These are phyloP conservation scores for Parachaetomium inaequale DNA, from an alignment of 495 filamentous ascomycete genomes.

Conservation along the genomic window DNA sequence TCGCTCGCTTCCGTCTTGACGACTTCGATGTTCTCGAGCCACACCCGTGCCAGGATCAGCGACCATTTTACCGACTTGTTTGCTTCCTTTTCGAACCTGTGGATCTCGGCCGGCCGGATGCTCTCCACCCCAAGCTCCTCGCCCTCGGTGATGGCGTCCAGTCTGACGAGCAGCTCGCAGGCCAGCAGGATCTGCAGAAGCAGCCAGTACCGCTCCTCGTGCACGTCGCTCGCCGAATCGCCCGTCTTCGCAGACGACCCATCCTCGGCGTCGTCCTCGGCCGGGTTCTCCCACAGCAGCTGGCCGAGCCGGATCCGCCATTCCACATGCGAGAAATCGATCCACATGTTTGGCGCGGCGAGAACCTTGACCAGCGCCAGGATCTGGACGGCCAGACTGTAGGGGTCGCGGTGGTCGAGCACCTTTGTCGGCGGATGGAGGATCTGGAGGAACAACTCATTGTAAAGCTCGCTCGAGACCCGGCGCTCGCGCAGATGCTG, in stretches of 20 bases:
- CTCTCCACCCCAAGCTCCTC: slow-evolving; percentile 47
- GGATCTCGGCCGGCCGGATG: slow-evolving; percentile 57
- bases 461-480: slow-evolving; percentile 52
- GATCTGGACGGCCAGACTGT: slow-evolving; percentile 58
- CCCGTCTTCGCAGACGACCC: slow-evolving; percentile 38
- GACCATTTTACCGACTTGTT: slow-evolving; percentile 76
- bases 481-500: slow-evolving; percentile 37
- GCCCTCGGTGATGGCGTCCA: slow-evolving; percentile 66
- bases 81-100: slow-evolving; percentile 60
- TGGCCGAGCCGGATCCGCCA: slow-evolving; percentile 81
- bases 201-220: slow-evolving; percentile 66
- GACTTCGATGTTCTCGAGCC: slow-evolving; percentile 68
- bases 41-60: slow-evolving; percentile 66
- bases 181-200: slow-evolving; percentile 75
- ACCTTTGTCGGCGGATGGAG: slow-evolving; percentile 56
- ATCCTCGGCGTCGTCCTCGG: slow-evolving; percentile 51
- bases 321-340: slow-evolving; percentile 73
- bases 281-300: slow-evolving; percentile 66
- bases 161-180: slow-evolving; percentile 70
- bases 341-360: slow-evolving; percentile 59
- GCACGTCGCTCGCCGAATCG: slow-evolving; percentile 42
- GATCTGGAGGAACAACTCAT: slow-evolving; percentile 56
- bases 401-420: slow-evolving; percentile 55
- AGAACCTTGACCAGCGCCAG: slow-evolving; percentile 54
- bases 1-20: slow-evolving; percentile 44